phyloP scores from a whole-genome alignment of 108 stramenopile species.

The Nitzschia putrida region DNA sequence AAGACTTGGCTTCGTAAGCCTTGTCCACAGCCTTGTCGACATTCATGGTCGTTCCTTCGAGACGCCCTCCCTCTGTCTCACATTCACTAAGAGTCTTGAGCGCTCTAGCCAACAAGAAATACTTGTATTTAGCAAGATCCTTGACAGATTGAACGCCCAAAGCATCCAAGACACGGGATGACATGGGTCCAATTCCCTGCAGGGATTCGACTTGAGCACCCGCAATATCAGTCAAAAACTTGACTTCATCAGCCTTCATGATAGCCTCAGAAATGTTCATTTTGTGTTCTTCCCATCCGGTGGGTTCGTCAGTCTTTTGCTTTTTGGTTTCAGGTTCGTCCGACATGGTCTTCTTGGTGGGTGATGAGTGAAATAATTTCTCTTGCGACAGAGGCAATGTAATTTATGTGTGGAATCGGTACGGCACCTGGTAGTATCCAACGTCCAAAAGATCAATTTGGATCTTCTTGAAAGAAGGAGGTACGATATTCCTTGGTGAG shows the following conservation, averaged over 20 bases:
- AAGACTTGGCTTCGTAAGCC: slow-evolving; percentile 39
- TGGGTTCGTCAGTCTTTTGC: slow-evolving; percentile 13
- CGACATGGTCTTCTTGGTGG: slow-evolving; percentile 5
- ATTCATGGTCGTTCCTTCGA: slow-evolving; percentile 31
- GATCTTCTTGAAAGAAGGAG: too few relatives aligned
- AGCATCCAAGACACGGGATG: slow-evolving; percentile 17
- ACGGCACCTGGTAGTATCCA: too few relatives aligned
- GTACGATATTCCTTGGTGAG: too few relatives aligned
- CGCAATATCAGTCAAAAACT: slow-evolving; percentile 19
- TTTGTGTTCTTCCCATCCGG: slow-evolving; percentile 22
- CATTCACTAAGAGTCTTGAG: slow-evolving; percentile 34
- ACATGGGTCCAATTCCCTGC: slow-evolving; percentile 43
- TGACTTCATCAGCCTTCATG: slow-evolving; percentile 42
- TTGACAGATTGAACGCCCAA: slow-evolving; percentile 29
- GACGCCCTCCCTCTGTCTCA: slow-evolving; percentile 26
- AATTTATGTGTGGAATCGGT: too few relatives aligned
- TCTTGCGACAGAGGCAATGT: too few relatives aligned
- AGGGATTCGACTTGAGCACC: slow-evolving; percentile 15
- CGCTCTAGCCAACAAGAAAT: slow-evolving; percentile 35
- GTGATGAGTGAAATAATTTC: too few relatives aligned
- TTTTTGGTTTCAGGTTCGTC: slow-evolving; percentile 39
- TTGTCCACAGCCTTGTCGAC: slow-evolving; percentile 52
- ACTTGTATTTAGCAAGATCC: slow-evolving; percentile 53
- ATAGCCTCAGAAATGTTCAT: slow-evolving; percentile 30
- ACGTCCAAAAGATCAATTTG: too few relatives aligned